phyloP scores from a whole-genome alignment of 768 basidiomycete species.

The Lentinula sp. region DNA sequence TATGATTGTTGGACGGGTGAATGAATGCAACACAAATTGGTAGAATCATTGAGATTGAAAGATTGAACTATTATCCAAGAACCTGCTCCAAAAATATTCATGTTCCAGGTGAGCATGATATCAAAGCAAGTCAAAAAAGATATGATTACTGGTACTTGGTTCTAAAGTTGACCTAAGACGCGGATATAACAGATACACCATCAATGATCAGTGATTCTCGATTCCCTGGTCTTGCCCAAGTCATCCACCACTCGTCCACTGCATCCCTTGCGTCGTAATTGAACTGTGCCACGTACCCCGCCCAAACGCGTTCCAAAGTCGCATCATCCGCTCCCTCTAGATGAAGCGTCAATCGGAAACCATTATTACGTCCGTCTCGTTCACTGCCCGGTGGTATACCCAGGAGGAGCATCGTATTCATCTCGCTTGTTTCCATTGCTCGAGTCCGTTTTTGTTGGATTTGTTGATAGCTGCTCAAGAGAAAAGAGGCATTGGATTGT shows the following conservation, averaged over 20 bases:
- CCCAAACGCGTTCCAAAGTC: conserved; percentile 16
- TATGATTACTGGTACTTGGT: neutral
- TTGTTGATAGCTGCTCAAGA: conserved; percentile 40
- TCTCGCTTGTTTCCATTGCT: conserved; percentile 35
- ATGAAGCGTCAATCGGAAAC: conserved; percentile 5
- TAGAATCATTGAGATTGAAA: no score
- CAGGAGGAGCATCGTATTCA: conserved; percentile 40
- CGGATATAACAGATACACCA: neutral
- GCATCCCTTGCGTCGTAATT: conserved; percentile 41
- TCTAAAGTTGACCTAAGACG: neutral
- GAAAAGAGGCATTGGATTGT: conserved; percentile 28
- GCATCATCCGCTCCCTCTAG: conserved; percentile 40
- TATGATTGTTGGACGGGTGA: no score
- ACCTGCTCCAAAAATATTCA: no score
- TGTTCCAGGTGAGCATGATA: no score
- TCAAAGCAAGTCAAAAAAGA: no score
- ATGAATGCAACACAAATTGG: no score
- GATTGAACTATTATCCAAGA: no score
- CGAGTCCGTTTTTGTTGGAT: conserved; percentile 39
- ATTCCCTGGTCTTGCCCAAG: conserved; percentile 3
- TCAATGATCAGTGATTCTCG: neutral
- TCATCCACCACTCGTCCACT: conserved; percentile 40
- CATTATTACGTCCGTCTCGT: conserved; percentile 35
- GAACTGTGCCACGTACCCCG: conserved; percentile 36
- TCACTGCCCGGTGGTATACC: conserved; percentile 43